These are phyloP conservation scores for Maudiozyma barnettii DNA, from an alignment of 805 yeast species.

Conservation along the genomic window DNA sequence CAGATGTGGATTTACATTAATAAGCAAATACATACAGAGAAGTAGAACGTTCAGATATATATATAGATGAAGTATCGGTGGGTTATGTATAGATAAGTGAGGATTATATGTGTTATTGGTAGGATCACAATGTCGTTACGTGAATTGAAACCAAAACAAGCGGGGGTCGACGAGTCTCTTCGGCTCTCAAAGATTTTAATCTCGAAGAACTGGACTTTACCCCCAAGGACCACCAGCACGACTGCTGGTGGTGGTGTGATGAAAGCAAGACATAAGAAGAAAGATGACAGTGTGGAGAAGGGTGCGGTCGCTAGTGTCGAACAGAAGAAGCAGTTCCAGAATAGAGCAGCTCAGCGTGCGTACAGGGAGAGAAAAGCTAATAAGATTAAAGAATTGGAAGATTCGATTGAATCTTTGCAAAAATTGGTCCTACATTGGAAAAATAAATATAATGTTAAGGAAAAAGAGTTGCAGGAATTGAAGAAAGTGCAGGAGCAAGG, in stretches of 20 bases:
- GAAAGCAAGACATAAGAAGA: not conserved
- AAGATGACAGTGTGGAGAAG: not conserved
- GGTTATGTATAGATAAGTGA: too few relatives aligned
- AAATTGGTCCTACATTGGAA: conserved; percentile 55
- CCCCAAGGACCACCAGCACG: conserved; percentile 4
- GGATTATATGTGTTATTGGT: too few relatives aligned
- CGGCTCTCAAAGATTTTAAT: conserved; percentile 7
- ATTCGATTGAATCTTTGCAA: conserved; percentile 19
- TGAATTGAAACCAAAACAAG: not conserved
- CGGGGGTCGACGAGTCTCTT: not conserved
- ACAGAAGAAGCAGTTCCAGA: conserved; percentile 66
- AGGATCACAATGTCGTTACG: not conserved
- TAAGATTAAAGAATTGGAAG: conserved; percentile 68
- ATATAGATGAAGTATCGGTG: too few relatives aligned
- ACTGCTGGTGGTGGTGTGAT: not conserved
- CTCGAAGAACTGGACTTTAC: conserved; percentile 19
- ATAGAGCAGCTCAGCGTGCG: conserved; percentile 90
- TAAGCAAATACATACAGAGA: too few relatives aligned
- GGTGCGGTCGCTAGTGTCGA: not conserved
- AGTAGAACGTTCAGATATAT: not conserved
- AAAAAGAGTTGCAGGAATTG: conserved; percentile 29
- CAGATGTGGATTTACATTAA: too few relatives aligned
- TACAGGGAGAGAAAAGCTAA: conserved; percentile 82
- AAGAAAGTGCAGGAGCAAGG: not conserved
- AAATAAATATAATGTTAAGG: conserved; percentile 34